Base-by-base conservation (phyloP, 306 rosid species). In the Acacia acuminata region DNA sequence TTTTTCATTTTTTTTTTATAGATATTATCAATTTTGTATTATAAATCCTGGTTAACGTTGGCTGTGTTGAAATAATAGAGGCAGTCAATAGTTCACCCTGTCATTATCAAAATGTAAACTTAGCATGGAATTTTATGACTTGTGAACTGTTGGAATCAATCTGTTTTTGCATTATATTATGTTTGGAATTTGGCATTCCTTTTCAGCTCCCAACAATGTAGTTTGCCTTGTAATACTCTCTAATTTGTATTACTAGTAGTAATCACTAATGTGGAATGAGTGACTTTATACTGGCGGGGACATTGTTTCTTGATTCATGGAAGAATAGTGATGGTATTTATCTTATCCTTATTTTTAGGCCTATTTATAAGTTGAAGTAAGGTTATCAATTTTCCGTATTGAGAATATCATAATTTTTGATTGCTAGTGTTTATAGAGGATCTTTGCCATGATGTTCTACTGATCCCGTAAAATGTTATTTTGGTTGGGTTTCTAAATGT, bases 1-100 rank as follows among this genome's bases (percentile, higher is more conserved):
- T 86, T 83, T 75, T 81, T 68, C 25, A 44, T 12, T 53, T 73
- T 79, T 80, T 76, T 58, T 32, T 63, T 79, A 64, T 78, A 58
- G 77, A 77, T 84, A 47, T 80, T 77, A 82, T 82, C 81, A 81
- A 84, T 81, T 82, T 81, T 82, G 93, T 90, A 86, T 85, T 90
- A 83, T 80, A 61, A 87, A 87, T 83, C 89, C 94, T 85, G 84
- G 79, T 74, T 77, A 61, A 64, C 24, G 50, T 75, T 81, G 82
- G 81, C 82, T 77, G 86, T 86, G 84, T 82, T 86, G 83, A 83
- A 87, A 79, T 86, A 91, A 92, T 91, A 84, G 87, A 82, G 64
- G 84, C 76, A 77, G 85, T 75, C 75, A 19, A 66, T 76, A 19
- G 64, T 58, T 56, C 22, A 19, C 51, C 45, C 65, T 73, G 44